A percentile compares a stretch with the other conserved stretches of the same genome.
These are phyloP conservation scores for Neopestalotiopsis sp. DNA, from an alignment of 2,329 filamentous ascomycete genomes.

Conservation along the genomic window DNA sequence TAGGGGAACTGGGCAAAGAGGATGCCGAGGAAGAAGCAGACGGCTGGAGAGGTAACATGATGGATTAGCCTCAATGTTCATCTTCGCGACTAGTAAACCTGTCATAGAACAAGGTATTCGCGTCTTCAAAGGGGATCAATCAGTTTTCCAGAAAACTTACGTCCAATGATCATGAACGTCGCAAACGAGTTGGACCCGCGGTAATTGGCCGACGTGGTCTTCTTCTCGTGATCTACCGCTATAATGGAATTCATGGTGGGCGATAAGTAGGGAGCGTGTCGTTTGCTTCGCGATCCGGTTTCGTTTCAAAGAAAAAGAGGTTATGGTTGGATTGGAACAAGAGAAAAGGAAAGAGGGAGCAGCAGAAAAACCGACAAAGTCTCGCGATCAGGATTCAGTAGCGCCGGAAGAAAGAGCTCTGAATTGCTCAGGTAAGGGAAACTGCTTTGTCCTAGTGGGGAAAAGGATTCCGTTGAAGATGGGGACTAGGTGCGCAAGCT, in stretches of 20 bases:
- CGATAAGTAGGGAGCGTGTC: not conserved
- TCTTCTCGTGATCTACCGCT: conserved; percentile 59
- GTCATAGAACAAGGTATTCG: no score
- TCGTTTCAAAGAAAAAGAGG: not conserved
- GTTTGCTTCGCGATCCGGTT: not conserved
- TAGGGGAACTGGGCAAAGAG: conserved; percentile 97
- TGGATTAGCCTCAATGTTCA: no score
- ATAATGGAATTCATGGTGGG: conserved; percentile 8
- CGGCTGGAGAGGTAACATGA: conserved; percentile 55
- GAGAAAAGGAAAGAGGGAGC: not conserved
- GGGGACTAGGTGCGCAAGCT: not conserved
- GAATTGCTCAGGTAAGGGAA: not conserved
- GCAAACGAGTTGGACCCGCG: conserved; percentile 77
- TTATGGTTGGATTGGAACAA: not conserved
- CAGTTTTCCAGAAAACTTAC: conserved; percentile 59
- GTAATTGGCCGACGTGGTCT: conserved; percentile 61
- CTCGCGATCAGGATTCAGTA: not conserved
- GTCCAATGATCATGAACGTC: conserved; percentile 95
- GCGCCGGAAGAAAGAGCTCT: not conserved
- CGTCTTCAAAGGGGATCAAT: no score
- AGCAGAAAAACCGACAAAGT: not conserved
- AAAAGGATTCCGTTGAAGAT: not conserved
- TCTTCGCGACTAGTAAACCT: not conserved
- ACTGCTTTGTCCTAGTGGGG: not conserved
- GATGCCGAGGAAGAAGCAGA: conserved; percentile 97